Evolutionary conservation across 73 alveolate genomes (phyloP).

Genomic region (Tetrahymena borealis): DNA sequence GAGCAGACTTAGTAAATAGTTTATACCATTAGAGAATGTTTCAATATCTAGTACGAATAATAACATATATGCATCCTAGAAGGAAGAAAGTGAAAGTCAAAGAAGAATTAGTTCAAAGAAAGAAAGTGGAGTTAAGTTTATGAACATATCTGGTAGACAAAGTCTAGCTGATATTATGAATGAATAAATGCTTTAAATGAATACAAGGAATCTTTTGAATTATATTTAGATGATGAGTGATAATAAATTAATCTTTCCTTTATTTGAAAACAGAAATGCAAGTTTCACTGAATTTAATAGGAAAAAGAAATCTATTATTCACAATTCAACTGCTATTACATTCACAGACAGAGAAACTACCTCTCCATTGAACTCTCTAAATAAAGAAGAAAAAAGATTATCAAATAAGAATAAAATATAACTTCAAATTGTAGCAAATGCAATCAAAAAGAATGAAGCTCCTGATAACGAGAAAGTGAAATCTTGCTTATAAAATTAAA

Average conservation of each 20-base stretch:
- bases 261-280: not conserved
- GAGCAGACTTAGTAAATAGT: not conserved
- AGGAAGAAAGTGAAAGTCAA: not conserved
- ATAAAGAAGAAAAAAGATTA: not conserved
- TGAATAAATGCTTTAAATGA: not conserved
- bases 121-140: not conserved
- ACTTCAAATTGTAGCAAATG: not conserved
- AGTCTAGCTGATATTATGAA: not conserved
- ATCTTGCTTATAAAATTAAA: not conserved
- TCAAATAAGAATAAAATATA: not conserved
- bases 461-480: not conserved
- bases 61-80: not conserved
- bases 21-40: not conserved
- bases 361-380: not conserved
- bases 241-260: not conserved
- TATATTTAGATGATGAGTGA: not conserved
- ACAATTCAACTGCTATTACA: too few species aligned
- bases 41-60: not conserved
- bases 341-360: too few species aligned
- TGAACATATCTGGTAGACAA: not conserved
- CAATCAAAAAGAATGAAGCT: not conserved
- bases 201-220: not conserved
- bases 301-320: not conserved
- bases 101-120: not conserved
- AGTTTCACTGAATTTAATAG: not conserved